phyloP scores from a whole-genome alignment of 2,329 filamentous ascomycete species.

The Trichoderma sp. region DNA sequence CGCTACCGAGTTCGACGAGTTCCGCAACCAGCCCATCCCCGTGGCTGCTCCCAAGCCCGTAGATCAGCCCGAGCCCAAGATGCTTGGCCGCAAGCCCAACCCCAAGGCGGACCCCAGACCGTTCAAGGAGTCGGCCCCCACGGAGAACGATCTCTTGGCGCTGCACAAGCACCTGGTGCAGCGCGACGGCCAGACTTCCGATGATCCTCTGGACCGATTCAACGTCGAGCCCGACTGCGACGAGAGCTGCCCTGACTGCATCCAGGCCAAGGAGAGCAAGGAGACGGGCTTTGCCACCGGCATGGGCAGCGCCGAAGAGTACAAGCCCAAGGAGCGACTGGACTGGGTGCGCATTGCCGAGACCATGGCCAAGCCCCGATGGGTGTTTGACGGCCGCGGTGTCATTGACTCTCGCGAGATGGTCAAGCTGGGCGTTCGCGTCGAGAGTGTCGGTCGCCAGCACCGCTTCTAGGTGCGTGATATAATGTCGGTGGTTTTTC shows the following conservation, averaged over 20 bases:
- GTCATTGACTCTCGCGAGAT: slow-evolving; percentile 49
- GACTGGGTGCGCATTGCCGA: slow-evolving; percentile 52
- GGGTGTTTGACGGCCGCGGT: slow-evolving; percentile 57
- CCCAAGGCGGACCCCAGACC: slow-evolving; percentile 47
- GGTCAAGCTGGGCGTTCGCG: slow-evolving; percentile 48
- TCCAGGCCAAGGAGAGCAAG: slow-evolving; percentile 39
- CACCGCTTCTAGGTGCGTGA: slow-evolving; percentile 36
- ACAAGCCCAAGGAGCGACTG: slow-evolving; percentile 46
- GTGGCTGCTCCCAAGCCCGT: slow-evolving; percentile 28
- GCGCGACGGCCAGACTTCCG: slow-evolving; percentile 28
- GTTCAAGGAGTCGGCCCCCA: slow-evolving; percentile 37
- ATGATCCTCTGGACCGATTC: slow-evolving; percentile 47
- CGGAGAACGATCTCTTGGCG: slow-evolving; percentile 46
- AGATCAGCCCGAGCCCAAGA: slow-evolving; percentile 31
- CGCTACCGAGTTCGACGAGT: slow-evolving; percentile 57
- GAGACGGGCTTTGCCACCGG: slow-evolving; percentile 40
- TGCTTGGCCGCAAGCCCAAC: slow-evolving; percentile 38
- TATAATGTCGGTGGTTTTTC: background rate
- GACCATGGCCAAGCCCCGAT: slow-evolving; percentile 51
- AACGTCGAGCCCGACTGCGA: slow-evolving; percentile 45
- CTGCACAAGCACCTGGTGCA: slow-evolving; percentile 48
- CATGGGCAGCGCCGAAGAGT: slow-evolving; percentile 44
- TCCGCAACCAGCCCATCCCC: slow-evolving; percentile 42
- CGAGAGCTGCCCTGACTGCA: slow-evolving; percentile 50
- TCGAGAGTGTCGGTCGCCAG: slow-evolving; percentile 52